Conservation (phyloP, 2,329 filamentous ascomycete genomes). For the Colletotrichum caudatum region DNA sequence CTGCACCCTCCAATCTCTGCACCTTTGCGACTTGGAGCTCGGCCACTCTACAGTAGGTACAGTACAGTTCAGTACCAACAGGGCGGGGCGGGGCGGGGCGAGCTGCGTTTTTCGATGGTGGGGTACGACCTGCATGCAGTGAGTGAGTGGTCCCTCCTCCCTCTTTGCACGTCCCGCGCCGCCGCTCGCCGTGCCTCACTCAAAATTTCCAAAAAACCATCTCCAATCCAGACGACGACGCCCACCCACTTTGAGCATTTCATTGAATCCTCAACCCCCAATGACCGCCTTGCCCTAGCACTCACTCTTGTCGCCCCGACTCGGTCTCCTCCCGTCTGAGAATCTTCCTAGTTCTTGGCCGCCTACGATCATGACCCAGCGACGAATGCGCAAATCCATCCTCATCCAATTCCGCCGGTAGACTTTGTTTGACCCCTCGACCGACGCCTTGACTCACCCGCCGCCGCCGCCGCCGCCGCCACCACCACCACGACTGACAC, state of each 20-base stretch:
- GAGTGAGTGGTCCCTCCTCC: constrained; percentile 7
- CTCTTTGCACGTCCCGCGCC: constrained; percentile 26
- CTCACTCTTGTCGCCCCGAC: background rate
- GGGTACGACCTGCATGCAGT: constrained; percentile 39
- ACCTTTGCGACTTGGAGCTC: background rate
- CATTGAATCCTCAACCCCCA: background rate
- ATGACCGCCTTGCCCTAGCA: constrained; percentile 19
- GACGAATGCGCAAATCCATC: constrained; percentile 35
- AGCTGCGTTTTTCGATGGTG: constrained; percentile 40
- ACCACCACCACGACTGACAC: background rate
- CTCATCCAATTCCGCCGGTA: constrained; percentile 31
- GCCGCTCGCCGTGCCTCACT: constrained; percentile 22
- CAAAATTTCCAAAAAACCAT: constrained; percentile 32
- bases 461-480: background rate
- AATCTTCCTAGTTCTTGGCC: background rate
- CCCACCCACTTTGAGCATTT: background rate
- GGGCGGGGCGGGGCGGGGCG: constrained; percentile 25
- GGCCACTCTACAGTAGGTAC: background rate
- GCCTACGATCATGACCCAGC: constrained; percentile 38
- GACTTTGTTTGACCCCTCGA: constrained; percentile 24
- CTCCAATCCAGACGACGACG: constrained; percentile 2
- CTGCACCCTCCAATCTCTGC: background rate
- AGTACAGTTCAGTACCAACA: background rate
- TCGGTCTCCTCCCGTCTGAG: background rate
- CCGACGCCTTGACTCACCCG: constrained; percentile 25